Percentiles rank a stretch among this genome's conserved stretches.
phyloP scores from a whole-genome alignment of 169 alveolate genomes.

The Ichthyophthirius multifiliis region DNA sequence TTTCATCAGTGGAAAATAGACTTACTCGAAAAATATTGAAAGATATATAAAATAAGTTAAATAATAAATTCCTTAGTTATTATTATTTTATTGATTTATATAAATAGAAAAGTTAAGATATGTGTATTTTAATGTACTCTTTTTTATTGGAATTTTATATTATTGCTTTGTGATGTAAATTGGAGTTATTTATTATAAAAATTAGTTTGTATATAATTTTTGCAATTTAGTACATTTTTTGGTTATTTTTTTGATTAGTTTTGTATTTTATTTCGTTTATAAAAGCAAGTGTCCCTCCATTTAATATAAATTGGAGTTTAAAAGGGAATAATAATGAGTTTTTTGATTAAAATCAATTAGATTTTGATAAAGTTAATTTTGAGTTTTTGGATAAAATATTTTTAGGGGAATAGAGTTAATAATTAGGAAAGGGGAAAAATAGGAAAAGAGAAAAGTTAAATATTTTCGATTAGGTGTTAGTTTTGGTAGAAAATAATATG shows the following conservation, averaged over 20 bases:
- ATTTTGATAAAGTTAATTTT: background rate
- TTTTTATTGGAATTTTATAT: background rate
- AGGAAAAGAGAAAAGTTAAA: background rate
- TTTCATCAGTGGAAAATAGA: background rate
- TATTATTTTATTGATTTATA: background rate
- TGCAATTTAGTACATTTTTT: background rate
- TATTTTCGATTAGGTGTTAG: background rate
- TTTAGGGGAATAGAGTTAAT: background rate
- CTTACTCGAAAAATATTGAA: background rate
- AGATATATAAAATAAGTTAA: background rate
- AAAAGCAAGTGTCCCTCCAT: background rate
- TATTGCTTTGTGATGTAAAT: background rate
- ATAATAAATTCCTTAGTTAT: background rate
- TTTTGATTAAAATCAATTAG: background rate
- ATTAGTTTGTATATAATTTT: background rate
- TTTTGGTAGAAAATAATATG: background rate
- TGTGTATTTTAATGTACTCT: background rate
- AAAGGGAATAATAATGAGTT: background rate
- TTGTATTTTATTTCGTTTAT: background rate
- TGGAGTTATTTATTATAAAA: background rate
- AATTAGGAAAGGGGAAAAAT: background rate
- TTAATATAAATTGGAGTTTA: background rate
- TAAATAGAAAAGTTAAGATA: background rate
- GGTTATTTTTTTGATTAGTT: background rate
- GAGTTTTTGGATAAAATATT: background rate